Evolutionary conservation across 108 stramenopile species (phyloP), one percentile per base, ranked within the genome.

Genomic region (Nitzschia sp.): DNA sequence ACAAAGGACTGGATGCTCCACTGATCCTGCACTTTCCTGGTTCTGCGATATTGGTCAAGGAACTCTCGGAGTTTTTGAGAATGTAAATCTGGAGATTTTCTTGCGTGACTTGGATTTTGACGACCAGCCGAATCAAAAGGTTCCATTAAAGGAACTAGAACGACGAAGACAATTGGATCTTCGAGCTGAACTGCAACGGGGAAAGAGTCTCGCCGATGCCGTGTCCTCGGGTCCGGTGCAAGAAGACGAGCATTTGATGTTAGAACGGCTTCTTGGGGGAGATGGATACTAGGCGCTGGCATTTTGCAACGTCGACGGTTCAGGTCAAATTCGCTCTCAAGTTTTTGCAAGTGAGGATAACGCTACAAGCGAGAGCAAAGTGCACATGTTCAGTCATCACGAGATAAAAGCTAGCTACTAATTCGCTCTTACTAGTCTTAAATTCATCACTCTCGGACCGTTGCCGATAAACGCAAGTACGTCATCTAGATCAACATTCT

Each of bases 391-490:
- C n/a, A n/a, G n/a, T n/a, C n/a, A n/a, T n/a, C n/a, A n/a, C n/a
- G n/a, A n/a, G n/a, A n/a, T n/a, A n/a, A n/a, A n/a, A n/a, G n/a
- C n/a, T n/a, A n/a, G 6, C 38, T 42, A 42, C 13, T 42, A 13
- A 9, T 42, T 13, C 9, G 38, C 21, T 51, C 49, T 51, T 21
- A 51, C 4, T 21, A 85, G 79, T 24, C 84, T 45, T n/a, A 85
- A 34, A 59, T 85, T 85, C 3, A 85, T 57, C 11, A 85, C 84
- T 46, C 72, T 62, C 13, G 84, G 84, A 23, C 80, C 80, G 47
- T 72, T 61, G 2, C 49, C 75, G 19, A 85, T 82, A 19, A 72
- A 77, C n/a, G 33, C 66, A 28, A 85, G 48, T 1, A 82, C 84
- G 33, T 82, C 74, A 3, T 80, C 71, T 19, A 85, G 49, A 73